Conservation (phyloP, 805 yeast species). For the Wickerhamomyces mucosus region DNA sequence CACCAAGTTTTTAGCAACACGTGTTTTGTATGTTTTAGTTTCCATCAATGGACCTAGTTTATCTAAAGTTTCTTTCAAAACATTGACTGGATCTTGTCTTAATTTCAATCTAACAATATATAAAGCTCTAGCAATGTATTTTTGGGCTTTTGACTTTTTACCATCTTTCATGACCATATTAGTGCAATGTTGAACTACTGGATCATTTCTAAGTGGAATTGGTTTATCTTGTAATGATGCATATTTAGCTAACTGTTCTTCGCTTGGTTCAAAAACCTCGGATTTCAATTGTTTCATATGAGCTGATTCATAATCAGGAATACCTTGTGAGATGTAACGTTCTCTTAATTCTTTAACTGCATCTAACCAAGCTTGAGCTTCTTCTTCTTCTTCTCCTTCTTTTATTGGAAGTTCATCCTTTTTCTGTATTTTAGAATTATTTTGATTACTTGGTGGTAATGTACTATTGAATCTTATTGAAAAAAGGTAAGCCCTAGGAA, state of each 20-base stretch:
- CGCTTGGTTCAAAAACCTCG: slow-evolving; percentile 44
- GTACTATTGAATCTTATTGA: slow-evolving; percentile 11
- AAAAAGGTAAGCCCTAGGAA: no score
- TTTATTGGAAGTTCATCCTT: slow-evolving; percentile 1
- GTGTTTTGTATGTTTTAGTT: slow-evolving; percentile 68
- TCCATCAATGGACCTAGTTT: slow-evolving; percentile 77
- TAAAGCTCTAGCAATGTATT: slow-evolving; percentile 63
- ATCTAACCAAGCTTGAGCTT: slow-evolving; percentile 34
- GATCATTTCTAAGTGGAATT: slow-evolving; percentile 56
- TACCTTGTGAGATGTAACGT: slow-evolving; percentile 23
- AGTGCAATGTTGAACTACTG: slow-evolving; percentile 67
- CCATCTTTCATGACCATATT: slow-evolving; percentile 92
- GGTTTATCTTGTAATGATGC: slow-evolving; percentile 38
- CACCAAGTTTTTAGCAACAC: slow-evolving; percentile 72
- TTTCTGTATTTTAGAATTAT: slow-evolving; percentile 2
- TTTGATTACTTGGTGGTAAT: slow-evolving; percentile 1
- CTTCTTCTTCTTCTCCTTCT: slow-evolving; percentile 10
- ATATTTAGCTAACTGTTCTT: slow-evolving; percentile 52
- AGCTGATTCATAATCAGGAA: slow-evolving; percentile 22
- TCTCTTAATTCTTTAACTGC: slow-evolving; percentile 30
- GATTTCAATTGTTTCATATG: slow-evolving; percentile 16
- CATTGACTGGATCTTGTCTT: slow-evolving; percentile 71
- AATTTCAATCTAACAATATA: slow-evolving; percentile 66
- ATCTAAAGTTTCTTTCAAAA: slow-evolving; percentile 68
- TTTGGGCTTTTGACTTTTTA: slow-evolving; percentile 72